A percentile compares a stretch with the other conserved stretches of the same genome.
Conservation (phyloP, 352 stramenopile genomes). For the Salisapilia sapeloensis region DNA sequence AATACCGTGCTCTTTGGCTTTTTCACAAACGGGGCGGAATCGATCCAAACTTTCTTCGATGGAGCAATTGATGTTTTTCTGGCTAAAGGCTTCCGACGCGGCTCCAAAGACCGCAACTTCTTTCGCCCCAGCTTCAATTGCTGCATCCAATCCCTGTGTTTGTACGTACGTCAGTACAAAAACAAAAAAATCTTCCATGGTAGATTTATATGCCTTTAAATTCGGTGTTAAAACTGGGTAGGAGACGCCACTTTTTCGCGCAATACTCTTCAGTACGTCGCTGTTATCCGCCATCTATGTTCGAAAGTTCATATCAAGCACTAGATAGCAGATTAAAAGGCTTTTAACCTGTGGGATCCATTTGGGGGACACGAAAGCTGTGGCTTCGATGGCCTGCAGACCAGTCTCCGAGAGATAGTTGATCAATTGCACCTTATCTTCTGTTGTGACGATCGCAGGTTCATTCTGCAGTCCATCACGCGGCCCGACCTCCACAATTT, state of each 20-base stretch:
- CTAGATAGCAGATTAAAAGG: neutral
- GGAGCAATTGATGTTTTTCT: constrained; percentile 95
- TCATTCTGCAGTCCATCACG: constrained; percentile 95
- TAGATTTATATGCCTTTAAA: constrained; percentile 43
- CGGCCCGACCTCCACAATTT: constrained; percentile 90
- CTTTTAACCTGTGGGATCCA: constrained; percentile 85
- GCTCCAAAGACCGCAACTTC: constrained; percentile 94
- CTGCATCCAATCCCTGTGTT: constrained; percentile 69
- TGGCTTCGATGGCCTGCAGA: constrained; percentile 83
- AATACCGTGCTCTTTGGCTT: constrained; percentile 58
- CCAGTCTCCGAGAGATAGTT: constrained; percentile 82
- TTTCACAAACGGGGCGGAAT: constrained; percentile 81
- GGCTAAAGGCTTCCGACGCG: constrained; percentile 90
- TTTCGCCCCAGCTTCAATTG: constrained; percentile 63
- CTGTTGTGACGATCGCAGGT: constrained; percentile 65
- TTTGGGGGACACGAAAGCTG: constrained; percentile 92
- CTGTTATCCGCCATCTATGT: constrained; percentile 86
- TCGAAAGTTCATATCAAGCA: neutral
- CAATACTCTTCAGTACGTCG: constrained; percentile 79
- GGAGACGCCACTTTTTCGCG: constrained; percentile 48
- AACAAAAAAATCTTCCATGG: neutral
- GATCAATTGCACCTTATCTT: constrained; percentile 87
- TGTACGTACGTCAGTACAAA: neutral
- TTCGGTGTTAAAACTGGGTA: constrained; percentile 91
- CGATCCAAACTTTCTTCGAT: constrained; percentile 90